Evolutionary conservation across 331 rosid species (phyloP).

Genomic region (Quercus tomentella): DNA sequence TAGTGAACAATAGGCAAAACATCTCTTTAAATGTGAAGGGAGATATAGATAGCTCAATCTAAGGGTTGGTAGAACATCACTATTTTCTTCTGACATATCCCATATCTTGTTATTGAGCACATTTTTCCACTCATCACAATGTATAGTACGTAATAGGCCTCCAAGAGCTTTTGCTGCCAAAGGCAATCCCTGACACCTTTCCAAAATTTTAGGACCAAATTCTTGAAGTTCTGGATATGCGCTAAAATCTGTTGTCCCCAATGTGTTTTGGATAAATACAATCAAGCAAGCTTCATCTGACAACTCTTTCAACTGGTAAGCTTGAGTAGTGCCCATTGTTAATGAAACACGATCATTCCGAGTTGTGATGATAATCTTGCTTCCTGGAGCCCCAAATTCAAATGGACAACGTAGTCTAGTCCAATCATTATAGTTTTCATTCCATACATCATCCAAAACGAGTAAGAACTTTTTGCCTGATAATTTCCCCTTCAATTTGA

Average conservation of each 20-base stretch:
- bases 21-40: no score
- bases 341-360: accelerated
- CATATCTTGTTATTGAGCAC: accelerated
- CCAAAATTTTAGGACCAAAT: accelerated
- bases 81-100: accelerated
- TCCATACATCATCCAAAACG: no score
- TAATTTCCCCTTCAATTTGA: no score
- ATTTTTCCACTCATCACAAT: accelerated
- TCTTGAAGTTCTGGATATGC: no score
- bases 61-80: accelerated
- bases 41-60: no score
- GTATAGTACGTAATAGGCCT: no score
- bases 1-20: no score
- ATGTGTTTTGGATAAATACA: accelerated
- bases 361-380: accelerated
- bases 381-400: no score
- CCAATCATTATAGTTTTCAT: accelerated
- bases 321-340: no score
- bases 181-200: accelerated
- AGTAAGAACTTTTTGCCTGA: accelerated
- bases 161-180: no score
- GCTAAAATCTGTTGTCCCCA: accelerated
- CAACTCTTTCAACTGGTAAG: accelerated
- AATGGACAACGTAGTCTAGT: accelerated
- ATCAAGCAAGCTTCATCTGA: no score